These are phyloP conservation scores for Aspergillus haitiensis DNA, from an alignment of 495 filamentous ascomycete genomes.

Conservation along the genomic window DNA sequence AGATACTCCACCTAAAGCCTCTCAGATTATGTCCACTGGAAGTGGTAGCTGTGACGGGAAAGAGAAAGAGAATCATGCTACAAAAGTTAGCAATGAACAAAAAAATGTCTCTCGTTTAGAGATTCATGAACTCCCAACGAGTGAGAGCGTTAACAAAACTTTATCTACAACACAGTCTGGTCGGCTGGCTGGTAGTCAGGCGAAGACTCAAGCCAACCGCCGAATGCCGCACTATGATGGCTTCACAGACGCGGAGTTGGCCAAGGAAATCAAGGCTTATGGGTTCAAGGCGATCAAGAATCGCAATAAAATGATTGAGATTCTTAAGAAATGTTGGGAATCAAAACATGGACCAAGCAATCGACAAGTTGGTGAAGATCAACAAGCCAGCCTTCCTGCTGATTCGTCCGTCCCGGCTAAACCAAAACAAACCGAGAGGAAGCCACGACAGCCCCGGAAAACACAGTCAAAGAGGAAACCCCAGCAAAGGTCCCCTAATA, in stretches of 20 bases:
- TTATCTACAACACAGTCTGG: conserved; percentile 26
- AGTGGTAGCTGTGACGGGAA: background rate
- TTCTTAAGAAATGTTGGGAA: conserved; percentile 74
- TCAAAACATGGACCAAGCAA: conserved; percentile 36
- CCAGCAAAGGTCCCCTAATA: conserved; percentile 6
- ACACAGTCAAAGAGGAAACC: conserved; percentile 18
- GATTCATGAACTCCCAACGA: background rate
- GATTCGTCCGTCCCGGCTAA: conserved; percentile 6
- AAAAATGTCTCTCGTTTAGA: background rate
- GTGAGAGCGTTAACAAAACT: background rate
- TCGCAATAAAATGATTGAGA: conserved; percentile 67
- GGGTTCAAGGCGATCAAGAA: conserved; percentile 76
- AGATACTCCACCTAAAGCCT: conserved; percentile 37
- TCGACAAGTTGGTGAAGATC: background rate
- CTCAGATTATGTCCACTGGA: background rate
- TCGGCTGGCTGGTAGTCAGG: conserved; percentile 23
- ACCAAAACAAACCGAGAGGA: conserved; percentile 6
- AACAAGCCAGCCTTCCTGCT: conserved; percentile 8
- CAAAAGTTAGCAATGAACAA: conserved; percentile 18
- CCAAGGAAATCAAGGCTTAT: conserved; percentile 60
- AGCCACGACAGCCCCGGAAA: conserved; percentile 10
- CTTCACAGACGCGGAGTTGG: conserved; percentile 63
- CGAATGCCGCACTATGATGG: conserved; percentile 62
- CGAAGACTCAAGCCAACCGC: conserved; percentile 12
- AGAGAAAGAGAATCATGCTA: background rate